Conservation (phyloP, 371 early-diverging fungal genomes). For the Rhizopus microsporus region DNA sequence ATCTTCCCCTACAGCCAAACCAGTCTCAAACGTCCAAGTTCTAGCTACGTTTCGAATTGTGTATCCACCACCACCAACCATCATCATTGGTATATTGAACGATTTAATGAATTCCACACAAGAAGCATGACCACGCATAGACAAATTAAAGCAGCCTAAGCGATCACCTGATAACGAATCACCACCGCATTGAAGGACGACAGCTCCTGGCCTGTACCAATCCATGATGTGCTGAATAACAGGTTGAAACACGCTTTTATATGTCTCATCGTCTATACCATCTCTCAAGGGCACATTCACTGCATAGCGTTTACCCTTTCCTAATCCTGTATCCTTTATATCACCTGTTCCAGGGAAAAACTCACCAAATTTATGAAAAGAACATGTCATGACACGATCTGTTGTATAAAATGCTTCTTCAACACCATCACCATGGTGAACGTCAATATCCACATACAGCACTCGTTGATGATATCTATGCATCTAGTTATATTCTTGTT, state of each 20-base stretch:
- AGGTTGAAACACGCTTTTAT: slow-evolving; percentile 88
- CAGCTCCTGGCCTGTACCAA: slow-evolving; percentile 90
- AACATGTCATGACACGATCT: slow-evolving; percentile 98
- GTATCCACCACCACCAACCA: slow-evolving; percentile 99
- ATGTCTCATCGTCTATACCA: slow-evolving; percentile 97
- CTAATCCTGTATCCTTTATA: slow-evolving; percentile 86
- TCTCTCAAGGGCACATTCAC: slow-evolving; percentile 98
- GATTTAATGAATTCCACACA: slow-evolving; percentile 94
- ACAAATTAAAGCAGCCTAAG: slow-evolving; percentile 98
- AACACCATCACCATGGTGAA: slow-evolving; percentile 99
- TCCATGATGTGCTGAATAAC: slow-evolving; percentile 92
- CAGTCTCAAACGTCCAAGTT: slow-evolving; percentile 99
- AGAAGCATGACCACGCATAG: slow-evolving; percentile 85
- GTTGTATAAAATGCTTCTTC: slow-evolving; percentile 99
- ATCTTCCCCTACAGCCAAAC: slow-evolving; percentile 82
- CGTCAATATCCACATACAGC: slow-evolving; percentile 99
- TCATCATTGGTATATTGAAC: slow-evolving; percentile 91
- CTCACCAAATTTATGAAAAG: slow-evolving; percentile 99
- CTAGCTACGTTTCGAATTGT: slow-evolving; percentile 98
- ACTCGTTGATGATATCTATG: slow-evolving; percentile 86
- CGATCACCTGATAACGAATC: slow-evolving; percentile 99
- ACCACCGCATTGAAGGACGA: slow-evolving; percentile 98
- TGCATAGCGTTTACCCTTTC: slow-evolving; percentile 88
- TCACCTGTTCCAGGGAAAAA: slow-evolving; percentile 99
- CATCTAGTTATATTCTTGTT: no score